phyloP scores from a whole-genome alignment of 306 rosid genomes.

The Lathyrus tuberosus region DNA sequence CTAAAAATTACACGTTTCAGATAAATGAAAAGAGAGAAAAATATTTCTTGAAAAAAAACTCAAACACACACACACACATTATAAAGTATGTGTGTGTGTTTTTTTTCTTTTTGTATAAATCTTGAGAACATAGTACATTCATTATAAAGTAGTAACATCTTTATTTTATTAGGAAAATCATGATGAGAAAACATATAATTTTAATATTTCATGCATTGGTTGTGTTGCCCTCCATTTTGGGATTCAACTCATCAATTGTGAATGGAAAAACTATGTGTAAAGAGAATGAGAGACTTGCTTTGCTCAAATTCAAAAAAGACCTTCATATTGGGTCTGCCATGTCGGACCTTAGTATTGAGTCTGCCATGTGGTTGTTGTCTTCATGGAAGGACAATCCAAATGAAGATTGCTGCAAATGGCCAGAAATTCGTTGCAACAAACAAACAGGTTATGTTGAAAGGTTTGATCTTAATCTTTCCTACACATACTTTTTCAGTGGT shows the following conservation, averaged over 20 bases:
- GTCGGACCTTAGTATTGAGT: too few relatives aligned
- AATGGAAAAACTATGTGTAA: neutral
- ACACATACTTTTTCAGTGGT: neutral
- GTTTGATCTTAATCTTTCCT: neutral
- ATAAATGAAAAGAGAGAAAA: too few relatives aligned
- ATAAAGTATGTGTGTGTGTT: too few relatives aligned
- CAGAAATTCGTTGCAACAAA: neutral
- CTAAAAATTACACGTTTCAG: too few relatives aligned
- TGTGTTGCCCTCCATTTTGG: neutral
- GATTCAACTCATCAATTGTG: neutral
- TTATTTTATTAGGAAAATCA: too few relatives aligned
- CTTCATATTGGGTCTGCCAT: neutral
- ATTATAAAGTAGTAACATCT: too few relatives aligned
- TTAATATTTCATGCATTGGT: neutral
- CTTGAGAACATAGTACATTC: too few relatives aligned
- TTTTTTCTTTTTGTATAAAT: too few relatives aligned
- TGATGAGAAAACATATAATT: neutral
- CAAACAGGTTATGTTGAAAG: conserved; percentile 18
- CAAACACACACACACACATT: too few relatives aligned
- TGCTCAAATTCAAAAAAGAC: conserved; percentile 17
- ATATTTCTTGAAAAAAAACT: too few relatives aligned
- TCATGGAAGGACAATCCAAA: conserved; percentile 13
- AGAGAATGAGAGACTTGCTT: neutral
- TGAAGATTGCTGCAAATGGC: conserved; percentile 15
- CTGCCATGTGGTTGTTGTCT: too few relatives aligned